Evolutionary conservation across 2,329 filamentous ascomycete species (phyloP).

Genomic region (Pseudocercospora fuligena): DNA sequence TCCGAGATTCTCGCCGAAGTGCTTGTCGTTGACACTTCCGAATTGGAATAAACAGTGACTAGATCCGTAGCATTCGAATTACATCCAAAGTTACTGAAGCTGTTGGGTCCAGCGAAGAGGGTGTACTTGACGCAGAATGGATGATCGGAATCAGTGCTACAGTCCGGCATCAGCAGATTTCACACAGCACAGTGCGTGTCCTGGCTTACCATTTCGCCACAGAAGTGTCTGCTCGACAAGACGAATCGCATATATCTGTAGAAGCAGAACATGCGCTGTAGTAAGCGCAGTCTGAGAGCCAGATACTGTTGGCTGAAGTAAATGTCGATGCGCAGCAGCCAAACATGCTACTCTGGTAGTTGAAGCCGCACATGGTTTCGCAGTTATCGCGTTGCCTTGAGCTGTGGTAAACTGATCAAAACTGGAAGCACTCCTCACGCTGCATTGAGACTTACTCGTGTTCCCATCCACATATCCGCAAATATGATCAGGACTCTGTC

Average conservation of each 20-base stretch:
- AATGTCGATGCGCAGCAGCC: not conserved
- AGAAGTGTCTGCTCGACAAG: not conserved
- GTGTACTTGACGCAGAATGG: not conserved
- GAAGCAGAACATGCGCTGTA: not conserved
- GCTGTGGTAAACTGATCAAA: not conserved
- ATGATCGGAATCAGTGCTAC: not conserved
- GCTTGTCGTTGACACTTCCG: not conserved
- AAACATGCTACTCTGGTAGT: not conserved
- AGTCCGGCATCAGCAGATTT: not conserved
- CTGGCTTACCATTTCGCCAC: not conserved
- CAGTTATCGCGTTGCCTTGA: not conserved
- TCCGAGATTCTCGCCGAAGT: not conserved
- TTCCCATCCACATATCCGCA: constrained; percentile 7
- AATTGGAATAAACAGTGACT: not conserved
- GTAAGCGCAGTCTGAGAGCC: constrained; percentile 1
- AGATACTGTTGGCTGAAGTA: not conserved
- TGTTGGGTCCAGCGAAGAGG: not conserved
- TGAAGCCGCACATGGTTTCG: not conserved
- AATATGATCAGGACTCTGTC: not conserved
- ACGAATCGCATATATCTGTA: not conserved
- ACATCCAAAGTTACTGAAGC: not conserved
- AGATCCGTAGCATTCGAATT: not conserved
- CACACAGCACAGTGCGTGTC: not conserved
- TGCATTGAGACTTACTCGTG: not conserved
- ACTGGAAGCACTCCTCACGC: not conserved